These are phyloP conservation scores for Dioscorea cayenensis DNA, from an alignment of 116 monocot species.

Conservation along the genomic window DNA sequence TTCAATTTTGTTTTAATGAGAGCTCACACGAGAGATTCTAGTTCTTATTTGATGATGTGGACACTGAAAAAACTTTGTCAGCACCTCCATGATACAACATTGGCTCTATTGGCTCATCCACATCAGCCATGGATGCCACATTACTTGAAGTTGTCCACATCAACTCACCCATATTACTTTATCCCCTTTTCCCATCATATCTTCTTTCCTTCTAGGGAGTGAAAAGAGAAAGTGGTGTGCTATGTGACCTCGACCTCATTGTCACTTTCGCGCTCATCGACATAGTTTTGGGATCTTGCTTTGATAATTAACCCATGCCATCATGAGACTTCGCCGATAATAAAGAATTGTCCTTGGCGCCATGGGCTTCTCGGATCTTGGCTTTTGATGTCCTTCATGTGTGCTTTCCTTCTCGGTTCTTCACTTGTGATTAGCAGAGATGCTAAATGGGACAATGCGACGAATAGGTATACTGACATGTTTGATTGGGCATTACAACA, in stretches of 20 bases:
- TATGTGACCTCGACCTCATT: background rate
- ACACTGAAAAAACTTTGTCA: no score
- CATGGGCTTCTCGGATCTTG: conserved; percentile 10
- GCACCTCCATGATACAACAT: no score
- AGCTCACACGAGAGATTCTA: no score
- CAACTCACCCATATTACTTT: no score
- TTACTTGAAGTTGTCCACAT: no score
- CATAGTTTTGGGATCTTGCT: background rate
- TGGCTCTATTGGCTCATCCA: no score
- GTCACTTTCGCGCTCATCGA: background rate
- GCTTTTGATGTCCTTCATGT: conserved; percentile 25
- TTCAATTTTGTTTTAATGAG: no score
- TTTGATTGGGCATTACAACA: conserved; percentile 87
- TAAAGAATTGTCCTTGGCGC: background rate
- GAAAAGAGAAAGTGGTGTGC: no score
- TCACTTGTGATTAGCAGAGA: background rate
- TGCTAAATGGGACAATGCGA: conserved; percentile 24
- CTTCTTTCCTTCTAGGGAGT: no score
- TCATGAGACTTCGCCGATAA: background rate
- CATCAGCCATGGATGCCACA: no score
- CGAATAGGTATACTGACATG: conserved; percentile 81
- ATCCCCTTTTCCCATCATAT: no score
- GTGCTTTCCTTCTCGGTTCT: background rate
- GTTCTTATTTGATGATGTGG: no score
- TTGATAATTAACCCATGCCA: background rate